Conservation (phyloP, 352 stramenopile genomes). For the Thalassiosira mediterranea region DNA sequence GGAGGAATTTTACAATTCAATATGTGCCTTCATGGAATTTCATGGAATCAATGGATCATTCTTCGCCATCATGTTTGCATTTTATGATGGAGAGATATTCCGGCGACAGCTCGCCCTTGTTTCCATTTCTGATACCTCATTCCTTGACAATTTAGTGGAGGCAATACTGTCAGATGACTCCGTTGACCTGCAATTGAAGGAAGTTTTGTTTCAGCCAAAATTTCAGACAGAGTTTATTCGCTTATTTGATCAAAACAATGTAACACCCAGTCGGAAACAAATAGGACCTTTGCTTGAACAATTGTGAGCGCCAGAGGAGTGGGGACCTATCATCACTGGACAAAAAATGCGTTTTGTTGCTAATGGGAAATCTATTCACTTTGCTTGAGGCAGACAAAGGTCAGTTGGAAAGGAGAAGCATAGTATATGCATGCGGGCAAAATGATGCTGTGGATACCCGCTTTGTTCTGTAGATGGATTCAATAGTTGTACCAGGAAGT, state of each 20-base stretch:
- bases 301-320: no score
- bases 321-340: no score
- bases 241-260: conserved; percentile 47
- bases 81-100: conserved; percentile 39
- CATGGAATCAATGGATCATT: conserved; percentile 46
- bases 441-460: no score
- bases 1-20: conserved; percentile 25
- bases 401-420: no score
- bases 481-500: no score
- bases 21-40: conserved; percentile 35
- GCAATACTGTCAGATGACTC: conserved; percentile 18
- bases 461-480: no score
- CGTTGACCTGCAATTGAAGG: conserved; percentile 29
- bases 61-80: conserved; percentile 59
- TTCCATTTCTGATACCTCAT: conserved; percentile 9
- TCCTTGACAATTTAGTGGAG: conserved; percentile 18
- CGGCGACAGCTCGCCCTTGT: conserved; percentile 42
- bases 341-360: no score
- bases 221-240: conserved; percentile 1
- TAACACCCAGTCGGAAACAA: conserved; percentile 49
- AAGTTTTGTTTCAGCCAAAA: conserved; percentile 9
- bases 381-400: no score
- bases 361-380: no score
- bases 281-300: conserved; percentile 57
- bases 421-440: no score